Evolutionary conservation across 2,329 filamentous ascomycete species (phyloP).

Genomic region (Plenodomus biglobosus): DNA sequence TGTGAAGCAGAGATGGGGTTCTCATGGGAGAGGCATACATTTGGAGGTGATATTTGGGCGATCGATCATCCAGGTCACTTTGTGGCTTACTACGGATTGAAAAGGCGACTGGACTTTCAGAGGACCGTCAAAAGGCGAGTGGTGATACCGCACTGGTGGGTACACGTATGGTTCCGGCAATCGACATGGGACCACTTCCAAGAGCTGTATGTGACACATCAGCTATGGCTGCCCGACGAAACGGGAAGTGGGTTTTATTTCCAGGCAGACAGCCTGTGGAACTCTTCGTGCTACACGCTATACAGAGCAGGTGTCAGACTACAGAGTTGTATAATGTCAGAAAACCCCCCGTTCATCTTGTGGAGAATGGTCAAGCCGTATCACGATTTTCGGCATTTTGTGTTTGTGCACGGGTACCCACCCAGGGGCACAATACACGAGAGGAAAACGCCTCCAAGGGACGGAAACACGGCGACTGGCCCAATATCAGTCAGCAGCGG

Average conservation of each 20-base stretch:
- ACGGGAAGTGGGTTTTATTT: conserved; percentile 3
- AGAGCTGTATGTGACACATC: not conserved
- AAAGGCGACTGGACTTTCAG: too few relatives aligned
- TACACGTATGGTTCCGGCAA: conserved; percentile 3
- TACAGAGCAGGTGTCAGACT: not conserved
- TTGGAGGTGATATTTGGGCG: conserved; percentile 7
- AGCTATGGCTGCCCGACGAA: conserved; percentile 3
- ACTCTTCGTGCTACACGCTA: not conserved
- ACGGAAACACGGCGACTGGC: too few relatives aligned
- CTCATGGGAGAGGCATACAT: conserved; percentile 5
- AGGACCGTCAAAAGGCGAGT: not conserved
- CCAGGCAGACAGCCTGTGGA: not conserved
- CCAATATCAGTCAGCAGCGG: too few relatives aligned
- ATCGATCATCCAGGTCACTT: conserved; percentile 4
- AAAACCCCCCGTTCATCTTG: not conserved
- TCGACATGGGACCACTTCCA: conserved; percentile 3
- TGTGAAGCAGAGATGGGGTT: conserved; percentile 2
- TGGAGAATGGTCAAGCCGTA: not conserved
- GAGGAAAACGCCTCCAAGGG: too few relatives aligned
- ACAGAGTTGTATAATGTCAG: not conserved
- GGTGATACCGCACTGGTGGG: conserved; percentile 7
- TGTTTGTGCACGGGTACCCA: too few relatives aligned
- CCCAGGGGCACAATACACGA: too few relatives aligned
- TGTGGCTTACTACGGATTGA: conserved; percentile 1
- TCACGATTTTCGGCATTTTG: not conserved